Base-by-base conservation (phyloP, 2,329 filamentous ascomycete genomes). In the Venturia nashicola region DNA sequence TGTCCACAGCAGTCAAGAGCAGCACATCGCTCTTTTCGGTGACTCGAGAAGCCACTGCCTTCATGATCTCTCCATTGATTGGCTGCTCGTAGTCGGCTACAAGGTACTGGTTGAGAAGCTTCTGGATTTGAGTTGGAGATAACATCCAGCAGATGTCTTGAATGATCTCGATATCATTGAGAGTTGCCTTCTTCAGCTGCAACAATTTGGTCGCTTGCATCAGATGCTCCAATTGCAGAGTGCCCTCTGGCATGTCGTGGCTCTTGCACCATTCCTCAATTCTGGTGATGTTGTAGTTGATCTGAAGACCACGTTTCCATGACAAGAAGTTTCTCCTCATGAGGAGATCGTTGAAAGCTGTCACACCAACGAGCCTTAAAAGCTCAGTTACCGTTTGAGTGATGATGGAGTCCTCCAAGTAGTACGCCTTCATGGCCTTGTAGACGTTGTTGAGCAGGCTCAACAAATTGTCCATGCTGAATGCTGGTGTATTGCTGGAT, bases 121-220 rank as follows among this genome's bases (percentile, higher is more conserved):
- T 99, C 77, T 99, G 94, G 67, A 99, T 99, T 76, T 99, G 94
- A 77, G 97, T 97, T 62, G 94, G 94, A 1, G 93, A 97, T 62
- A 99, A 95, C 93, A 97, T 97, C 93, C 93, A 97, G 83, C 94
- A 99, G 71, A 99, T 99, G 75, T 99, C 94, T 79, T 99, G 94
- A 72, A 99, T 99, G 71, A 99, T 99, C 78, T 99, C 94, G 71
- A 99, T 99, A 72, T 99, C 94, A 75, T 97, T 99, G 73, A 99
- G 79, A 0, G 94, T 99, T 9, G 94, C 94, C 80, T 99, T 99
- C 86, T 99, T 99, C 67, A 99, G 82, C 76, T 99, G 94, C 68
- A 99, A 82, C 68, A 99, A 86, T 80, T 99, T 99, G 23, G 94
- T 99, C 62, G 94, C 94, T 90, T 97, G 93, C 94, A 99, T 99